These are phyloP conservation scores for Albatrellus ellisii DNA, from an alignment of 768 basidiomycete species.

Conservation along the genomic window DNA sequence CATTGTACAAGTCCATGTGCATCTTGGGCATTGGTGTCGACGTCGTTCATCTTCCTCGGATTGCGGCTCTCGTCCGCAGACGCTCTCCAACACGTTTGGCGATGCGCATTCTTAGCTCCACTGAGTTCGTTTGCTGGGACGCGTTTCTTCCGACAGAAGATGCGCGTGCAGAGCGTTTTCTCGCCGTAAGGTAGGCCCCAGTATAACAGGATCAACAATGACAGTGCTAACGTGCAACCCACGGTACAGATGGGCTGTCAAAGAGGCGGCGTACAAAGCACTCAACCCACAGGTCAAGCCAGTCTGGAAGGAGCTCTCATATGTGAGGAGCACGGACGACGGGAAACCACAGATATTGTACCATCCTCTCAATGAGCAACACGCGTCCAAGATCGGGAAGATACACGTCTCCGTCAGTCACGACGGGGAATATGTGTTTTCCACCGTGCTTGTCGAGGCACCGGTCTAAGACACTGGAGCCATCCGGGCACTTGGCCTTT, in stretches of 20 bases:
- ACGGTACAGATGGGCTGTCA: conserved; percentile 56
- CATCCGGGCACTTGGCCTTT: too few relatives aligned
- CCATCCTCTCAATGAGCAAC: conserved; percentile 11
- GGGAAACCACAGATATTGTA: conserved; percentile 32
- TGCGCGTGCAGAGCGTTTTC: conserved; percentile 34
- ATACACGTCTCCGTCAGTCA: conserved; percentile 71
- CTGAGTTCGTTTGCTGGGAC: conserved; percentile 30
- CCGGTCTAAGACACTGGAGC: too few relatives aligned
- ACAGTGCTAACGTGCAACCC: too few relatives aligned
- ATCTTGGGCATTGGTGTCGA: conserved; percentile 72
- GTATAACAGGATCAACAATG: too few relatives aligned
- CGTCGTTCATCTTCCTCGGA: conserved; percentile 55
- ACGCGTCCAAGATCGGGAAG: conserved; percentile 18
- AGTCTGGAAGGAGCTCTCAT: conserved; percentile 63
- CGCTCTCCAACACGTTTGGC: conserved; percentile 36
- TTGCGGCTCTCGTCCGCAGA: conserved; percentile 39
- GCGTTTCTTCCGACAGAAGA: conserved; percentile 15
- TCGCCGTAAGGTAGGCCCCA: conserved; percentile 58
- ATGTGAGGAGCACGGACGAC: conserved; percentile 14
- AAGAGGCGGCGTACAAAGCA: conserved; percentile 84
- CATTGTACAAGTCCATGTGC: conserved; percentile 38
- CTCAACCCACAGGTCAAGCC: conserved; percentile 47
- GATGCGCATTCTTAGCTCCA: conserved; percentile 44
- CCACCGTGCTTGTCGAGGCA: conserved; percentile 50
- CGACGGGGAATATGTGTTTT: conserved; percentile 65